Evolutionary conservation across 2,329 filamentous ascomycete genomes (phyloP).

Genomic region (Arthrocladium fulminans): DNA sequence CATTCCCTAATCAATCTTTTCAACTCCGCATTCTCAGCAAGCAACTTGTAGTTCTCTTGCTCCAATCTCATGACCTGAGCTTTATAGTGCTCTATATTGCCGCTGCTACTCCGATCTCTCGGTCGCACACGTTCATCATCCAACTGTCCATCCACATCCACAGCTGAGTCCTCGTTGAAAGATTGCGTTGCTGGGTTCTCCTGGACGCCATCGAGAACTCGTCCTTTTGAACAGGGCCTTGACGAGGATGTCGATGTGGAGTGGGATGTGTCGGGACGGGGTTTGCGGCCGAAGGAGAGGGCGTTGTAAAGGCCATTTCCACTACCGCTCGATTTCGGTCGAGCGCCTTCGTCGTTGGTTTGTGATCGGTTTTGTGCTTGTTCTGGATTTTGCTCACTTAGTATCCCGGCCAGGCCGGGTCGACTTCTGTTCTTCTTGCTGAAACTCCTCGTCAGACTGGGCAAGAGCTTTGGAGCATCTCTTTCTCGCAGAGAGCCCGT

Average conservation of each 20-base stretch:
- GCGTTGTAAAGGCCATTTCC: slow-evolving; percentile 14
- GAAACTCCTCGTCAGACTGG: slow-evolving; percentile 19
- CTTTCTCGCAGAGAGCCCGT: slow-evolving; percentile 14
- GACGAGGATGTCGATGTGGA: slow-evolving; percentile 1
- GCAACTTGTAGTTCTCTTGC: slow-evolving; percentile 43
- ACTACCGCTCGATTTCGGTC: slow-evolving; percentile 18
- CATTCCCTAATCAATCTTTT: slow-evolving; percentile 59
- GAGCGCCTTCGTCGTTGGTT: slow-evolving; percentile 20
- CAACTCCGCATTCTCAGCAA: slow-evolving; percentile 76
- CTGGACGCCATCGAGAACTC: not conserved
- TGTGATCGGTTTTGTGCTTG: slow-evolving; percentile 15
- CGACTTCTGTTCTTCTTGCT: slow-evolving; percentile 18
- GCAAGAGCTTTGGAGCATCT: slow-evolving; percentile 19
- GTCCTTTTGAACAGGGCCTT: not conserved
- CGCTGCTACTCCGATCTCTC: not conserved
- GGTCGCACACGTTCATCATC: not conserved
- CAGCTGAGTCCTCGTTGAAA: slow-evolving; percentile 12
- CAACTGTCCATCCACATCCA: not conserved
- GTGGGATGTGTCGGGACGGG: slow-evolving; percentile 11
- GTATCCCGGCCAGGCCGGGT: slow-evolving; percentile 18
- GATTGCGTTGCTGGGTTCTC: not conserved
- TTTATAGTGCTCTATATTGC: slow-evolving; percentile 15
- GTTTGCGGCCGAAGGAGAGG: slow-evolving; percentile 15
- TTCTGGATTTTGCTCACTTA: slow-evolving; percentile 21
- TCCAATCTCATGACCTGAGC: slow-evolving; percentile 23